These are phyloP conservation scores for Ascobolus immersus DNA, from an alignment of 495 filamentous ascomycete species.

Conservation along the genomic window DNA sequence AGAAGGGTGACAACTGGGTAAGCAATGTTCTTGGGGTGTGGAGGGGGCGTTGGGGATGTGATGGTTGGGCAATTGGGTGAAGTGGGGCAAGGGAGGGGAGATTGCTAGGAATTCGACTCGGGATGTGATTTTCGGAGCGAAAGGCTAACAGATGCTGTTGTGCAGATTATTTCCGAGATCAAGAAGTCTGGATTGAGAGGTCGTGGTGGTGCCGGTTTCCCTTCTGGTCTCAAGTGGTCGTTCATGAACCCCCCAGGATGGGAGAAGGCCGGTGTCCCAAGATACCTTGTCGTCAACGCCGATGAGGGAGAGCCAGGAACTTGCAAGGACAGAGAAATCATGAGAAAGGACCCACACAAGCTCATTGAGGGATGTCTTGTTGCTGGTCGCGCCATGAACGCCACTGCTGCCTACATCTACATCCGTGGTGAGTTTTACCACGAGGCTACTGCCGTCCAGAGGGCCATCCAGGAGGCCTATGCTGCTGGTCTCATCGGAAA, in stretches of 20 bases:
- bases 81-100: too few relatives aligned
- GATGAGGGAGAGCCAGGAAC: conserved; percentile 97
- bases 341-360: conserved; percentile 99
- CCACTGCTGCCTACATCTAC: conserved; percentile 95
- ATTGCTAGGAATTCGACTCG: too few relatives aligned
- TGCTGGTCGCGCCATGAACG: conserved; percentile 91
- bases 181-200: conserved; percentile 89
- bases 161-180: conserved; percentile 79
- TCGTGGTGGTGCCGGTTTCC: conserved; percentile 91
- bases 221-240: conserved; percentile 96
- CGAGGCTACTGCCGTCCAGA: conserved; percentile 79
- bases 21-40: conserved; percentile 12
- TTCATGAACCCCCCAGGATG: conserved; percentile 99
- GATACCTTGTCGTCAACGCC: conserved; percentile 92
- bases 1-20: conserved; percentile 94
- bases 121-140: too few relatives aligned
- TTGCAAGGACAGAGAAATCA: conserved; percentile 98
- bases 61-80: too few relatives aligned
- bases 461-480: conserved; percentile 93
- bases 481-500: conserved; percentile 79
- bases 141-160: too few relatives aligned
- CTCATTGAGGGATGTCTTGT: conserved; percentile 91
- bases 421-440: conserved; percentile 98
- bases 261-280: conserved; percentile 90
- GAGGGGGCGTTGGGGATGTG: too few relatives aligned